Conservation (phyloP, 2,329 filamentous ascomycete species). For the Hymenoscyphus fraxineus region DNA sequence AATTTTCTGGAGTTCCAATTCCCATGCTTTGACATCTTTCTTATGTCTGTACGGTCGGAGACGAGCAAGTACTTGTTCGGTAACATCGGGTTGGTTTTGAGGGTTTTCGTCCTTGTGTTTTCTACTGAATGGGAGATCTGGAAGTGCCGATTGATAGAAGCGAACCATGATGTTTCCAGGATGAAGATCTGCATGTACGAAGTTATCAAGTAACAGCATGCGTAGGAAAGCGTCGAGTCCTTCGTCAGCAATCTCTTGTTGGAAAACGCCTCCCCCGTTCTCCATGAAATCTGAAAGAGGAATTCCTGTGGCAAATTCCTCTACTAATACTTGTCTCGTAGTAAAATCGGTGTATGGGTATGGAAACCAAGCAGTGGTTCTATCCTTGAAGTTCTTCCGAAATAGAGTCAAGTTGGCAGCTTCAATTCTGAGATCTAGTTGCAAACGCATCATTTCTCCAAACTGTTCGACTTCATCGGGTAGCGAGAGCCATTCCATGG, state of each 20-base stretch:
- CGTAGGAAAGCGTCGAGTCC: conserved; percentile 92
- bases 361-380: conserved; percentile 94
- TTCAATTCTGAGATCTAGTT: conserved; percentile 92
- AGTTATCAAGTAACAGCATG: conserved; percentile 97
- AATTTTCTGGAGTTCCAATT: conserved; percentile 67
- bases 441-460: conserved; percentile 98
- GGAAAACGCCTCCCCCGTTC: conserved; percentile 86
- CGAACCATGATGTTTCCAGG: conserved; percentile 99
- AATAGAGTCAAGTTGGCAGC: conserved; percentile 85
- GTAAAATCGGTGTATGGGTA: conserved; percentile 91
- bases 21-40: conserved; percentile 67
- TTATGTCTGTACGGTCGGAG: conserved; percentile 66
- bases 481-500: conserved; percentile 94
- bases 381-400: conserved; percentile 82
- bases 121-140: conserved; percentile 55
- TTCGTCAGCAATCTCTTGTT: conserved; percentile 90
- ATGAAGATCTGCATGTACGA: conserved; percentile 93
- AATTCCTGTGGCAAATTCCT: conserved; percentile 94
- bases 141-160: conserved; percentile 80
- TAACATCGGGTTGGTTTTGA: conserved; percentile 66
- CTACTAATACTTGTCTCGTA: conserved; percentile 85
- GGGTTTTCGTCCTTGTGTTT: conserved; percentile 35
- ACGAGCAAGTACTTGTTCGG: conserved; percentile 78
- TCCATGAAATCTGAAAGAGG: conserved; percentile 86
- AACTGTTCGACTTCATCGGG: conserved; percentile 93